Percentiles rank a stretch among this genome's conserved stretches.
phyloP scores from a whole-genome alignment of 2,329 filamentous ascomycete species.

The Thelonectria rubi region DNA sequence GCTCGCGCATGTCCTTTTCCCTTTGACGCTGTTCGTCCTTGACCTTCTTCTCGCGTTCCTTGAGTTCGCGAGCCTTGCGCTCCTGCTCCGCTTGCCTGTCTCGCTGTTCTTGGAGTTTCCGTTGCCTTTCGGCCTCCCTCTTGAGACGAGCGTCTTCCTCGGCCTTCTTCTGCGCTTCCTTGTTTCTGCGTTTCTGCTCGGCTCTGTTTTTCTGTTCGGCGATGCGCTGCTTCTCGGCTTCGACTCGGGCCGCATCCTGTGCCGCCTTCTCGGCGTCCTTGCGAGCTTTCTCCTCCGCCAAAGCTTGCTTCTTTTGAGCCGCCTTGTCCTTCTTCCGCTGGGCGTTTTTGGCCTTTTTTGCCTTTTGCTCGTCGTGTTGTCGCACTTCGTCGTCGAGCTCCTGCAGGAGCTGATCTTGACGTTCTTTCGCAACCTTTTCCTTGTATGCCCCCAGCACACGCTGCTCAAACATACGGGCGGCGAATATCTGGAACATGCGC shows the following conservation, averaged over 20 bases:
- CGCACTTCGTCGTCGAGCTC: constrained; percentile 88
- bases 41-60: constrained; percentile 80
- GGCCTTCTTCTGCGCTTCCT: constrained; percentile 87
- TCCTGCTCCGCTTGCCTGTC: constrained; percentile 87
- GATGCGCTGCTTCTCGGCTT: constrained; percentile 78
- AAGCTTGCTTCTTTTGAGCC: constrained; percentile 83
- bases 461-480: constrained; percentile 98
- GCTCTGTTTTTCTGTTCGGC: constrained; percentile 84
- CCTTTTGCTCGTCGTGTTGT: constrained; percentile 80
- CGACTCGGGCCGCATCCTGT: constrained; percentile 80
- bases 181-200: constrained; percentile 91
- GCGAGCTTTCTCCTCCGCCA: constrained; percentile 89
- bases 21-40: constrained; percentile 84
- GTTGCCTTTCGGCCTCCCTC: constrained; percentile 86
- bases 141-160: constrained; percentile 87
- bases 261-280: constrained; percentile 90
- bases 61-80: constrained; percentile 72
- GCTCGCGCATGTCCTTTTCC: constrained; percentile 81
- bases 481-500: constrained; percentile 99
- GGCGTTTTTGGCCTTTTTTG: constrained; percentile 92
- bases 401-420: constrained; percentile 88
- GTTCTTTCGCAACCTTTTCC: constrained; percentile 94
- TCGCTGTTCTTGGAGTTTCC: constrained; percentile 82
- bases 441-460: constrained; percentile 96
- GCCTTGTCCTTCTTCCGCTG: constrained; percentile 97